These are phyloP conservation scores for Geotrichum europaeum DNA, from an alignment of 1,139 yeast species.

Conservation along the genomic window DNA sequence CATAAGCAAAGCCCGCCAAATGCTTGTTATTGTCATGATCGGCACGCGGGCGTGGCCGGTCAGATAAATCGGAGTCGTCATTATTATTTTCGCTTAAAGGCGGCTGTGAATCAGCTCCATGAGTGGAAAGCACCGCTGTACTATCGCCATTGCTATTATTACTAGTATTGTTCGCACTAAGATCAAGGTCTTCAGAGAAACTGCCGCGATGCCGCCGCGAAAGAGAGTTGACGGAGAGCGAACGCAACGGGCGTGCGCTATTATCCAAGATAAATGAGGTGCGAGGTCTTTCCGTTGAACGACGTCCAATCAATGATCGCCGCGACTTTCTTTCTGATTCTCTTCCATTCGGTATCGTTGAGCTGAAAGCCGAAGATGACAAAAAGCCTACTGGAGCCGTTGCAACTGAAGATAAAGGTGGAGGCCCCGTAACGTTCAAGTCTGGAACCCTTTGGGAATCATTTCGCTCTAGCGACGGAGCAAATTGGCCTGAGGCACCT, in stretches of 20 bases:
- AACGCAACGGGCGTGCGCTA: neutral
- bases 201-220: neutral
- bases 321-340: neutral
- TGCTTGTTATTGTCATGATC: conserved; percentile 38
- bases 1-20: conserved; percentile 43
- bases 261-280: neutral
- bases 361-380: neutral
- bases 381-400: neutral
- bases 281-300: neutral
- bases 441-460: neutral
- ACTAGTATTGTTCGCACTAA: neutral
- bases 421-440: neutral
- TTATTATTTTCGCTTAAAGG: neutral
- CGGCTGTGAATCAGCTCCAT: neutral
- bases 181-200: neutral
- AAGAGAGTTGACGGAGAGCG: conserved; percentile 1
- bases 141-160: neutral
- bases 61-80: neutral
- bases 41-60: conserved; percentile 15
- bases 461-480: neutral
- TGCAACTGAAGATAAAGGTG: neutral
- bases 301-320: conserved; percentile 7
- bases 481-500: neutral
- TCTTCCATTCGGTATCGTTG: neutral
- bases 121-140: neutral